phyloP scores from a whole-genome alignment of 768 basidiomycete species.

The Calocybe cyanea region DNA sequence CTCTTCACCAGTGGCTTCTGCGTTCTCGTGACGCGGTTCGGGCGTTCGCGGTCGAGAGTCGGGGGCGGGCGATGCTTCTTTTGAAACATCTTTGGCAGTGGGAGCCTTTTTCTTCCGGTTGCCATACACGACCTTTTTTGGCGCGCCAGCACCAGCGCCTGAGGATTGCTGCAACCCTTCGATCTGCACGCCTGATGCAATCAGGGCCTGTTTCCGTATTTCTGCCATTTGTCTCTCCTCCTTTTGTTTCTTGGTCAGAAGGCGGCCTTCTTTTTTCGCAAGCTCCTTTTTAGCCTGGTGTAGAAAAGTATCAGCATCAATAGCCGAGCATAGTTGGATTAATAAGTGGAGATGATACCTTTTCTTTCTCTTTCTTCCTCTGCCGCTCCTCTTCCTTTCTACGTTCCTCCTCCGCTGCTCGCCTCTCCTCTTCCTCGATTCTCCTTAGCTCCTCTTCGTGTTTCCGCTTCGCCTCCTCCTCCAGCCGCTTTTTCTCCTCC shows the following conservation, averaged over 20 bases:
- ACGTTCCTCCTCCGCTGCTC: constrained; percentile 70
- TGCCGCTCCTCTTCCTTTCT: constrained; percentile 81
- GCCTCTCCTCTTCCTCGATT: constrained; percentile 88
- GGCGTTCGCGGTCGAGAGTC: constrained; percentile 54
- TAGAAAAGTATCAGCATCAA: constrained; percentile 3
- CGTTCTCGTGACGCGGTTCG: constrained; percentile 26
- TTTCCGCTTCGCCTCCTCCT: constrained; percentile 72
- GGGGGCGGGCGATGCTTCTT: constrained; percentile 51
- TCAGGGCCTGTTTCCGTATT: constrained; percentile 83
- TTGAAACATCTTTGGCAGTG: constrained; percentile 39
- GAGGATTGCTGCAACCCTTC: constrained; percentile 76
- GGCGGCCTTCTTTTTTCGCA: constrained; percentile 89
- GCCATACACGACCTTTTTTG: constrained; percentile 80
- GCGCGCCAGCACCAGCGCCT: constrained; percentile 31
- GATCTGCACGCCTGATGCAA: constrained; percentile 85
- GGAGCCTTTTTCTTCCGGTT: constrained; percentile 77
- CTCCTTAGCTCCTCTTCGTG: constrained; percentile 77
- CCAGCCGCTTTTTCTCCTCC: constrained; percentile 86
- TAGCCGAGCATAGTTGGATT: constrained; percentile 1
- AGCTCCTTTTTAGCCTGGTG: constrained; percentile 83
- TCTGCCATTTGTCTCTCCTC: constrained; percentile 90
- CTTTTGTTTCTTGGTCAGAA: constrained; percentile 97
- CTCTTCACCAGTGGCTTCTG: constrained; percentile 20
- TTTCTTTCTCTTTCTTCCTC: constrained; percentile 84
- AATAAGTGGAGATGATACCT: constrained; percentile 40